Base-by-base conservation (phyloP, 257 asterid genomes). In the Solanum corneliomulleri region DNA sequence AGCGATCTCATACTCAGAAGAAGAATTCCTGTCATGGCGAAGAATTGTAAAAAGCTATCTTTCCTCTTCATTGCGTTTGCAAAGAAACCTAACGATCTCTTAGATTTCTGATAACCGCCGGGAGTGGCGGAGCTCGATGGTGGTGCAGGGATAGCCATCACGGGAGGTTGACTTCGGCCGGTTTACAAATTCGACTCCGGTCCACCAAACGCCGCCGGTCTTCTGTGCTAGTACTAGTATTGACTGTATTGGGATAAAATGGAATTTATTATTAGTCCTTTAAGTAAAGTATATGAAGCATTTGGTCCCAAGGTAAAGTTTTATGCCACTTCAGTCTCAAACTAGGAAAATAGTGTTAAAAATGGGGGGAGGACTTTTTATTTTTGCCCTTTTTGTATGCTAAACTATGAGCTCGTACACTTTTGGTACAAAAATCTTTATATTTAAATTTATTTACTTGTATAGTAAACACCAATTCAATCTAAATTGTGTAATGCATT, bases 11-110 rank as follows among this genome's bases (percentile, higher is more conserved):
- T 81, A 89, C 98, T 93, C 2, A 94, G 88, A 77, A 96, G 90
- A 5, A 96, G 89, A 25, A 95, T 93, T 21, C 98, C 98, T 27
- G 96, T 92, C 98, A 96, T 93, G 20, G 93, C 93, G 85, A 92
- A 82, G 83, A 94, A 91, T 52, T 96, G 98, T 60, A 94, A 9
- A 91, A 91, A 96, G 88, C 92, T 90, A 4, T 91, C 89, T 37
- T 94, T 96, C 21, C 93, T 82, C 83, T 93, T 94, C 91, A 88
- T 86, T 1, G 92, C 98, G 89, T 88, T 93, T 25, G 83, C 91
- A n/a, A 93, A 2, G 21, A 96, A 89, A 9, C 98, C 92, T 0
- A 88, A 90, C 7, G 93, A 39, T 52, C 83, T 90, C 2, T 31
- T 89, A 13, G 90, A 89, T 90, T 86, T 91, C 72, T 35, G 90